Evolutionary conservation across 2,329 filamentous ascomycete genomes (phyloP).

Genomic region (Fusarium buxicola): DNA sequence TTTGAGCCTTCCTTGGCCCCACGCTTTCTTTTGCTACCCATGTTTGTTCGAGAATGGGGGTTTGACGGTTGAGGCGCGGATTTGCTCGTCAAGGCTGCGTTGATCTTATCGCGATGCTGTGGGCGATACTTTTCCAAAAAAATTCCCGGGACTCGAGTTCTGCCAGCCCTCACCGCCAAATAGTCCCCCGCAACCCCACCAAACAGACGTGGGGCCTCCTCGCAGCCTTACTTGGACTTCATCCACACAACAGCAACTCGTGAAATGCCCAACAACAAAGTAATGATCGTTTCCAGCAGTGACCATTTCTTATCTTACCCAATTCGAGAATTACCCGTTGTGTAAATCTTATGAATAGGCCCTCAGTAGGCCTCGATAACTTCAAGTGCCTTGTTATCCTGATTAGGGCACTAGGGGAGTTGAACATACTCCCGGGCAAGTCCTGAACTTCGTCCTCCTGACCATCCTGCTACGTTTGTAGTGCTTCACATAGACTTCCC

Average conservation of each 20-base stretch:
- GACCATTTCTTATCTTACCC: too few species aligned
- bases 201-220: conserved; percentile 6
- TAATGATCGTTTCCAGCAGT: too few species aligned
- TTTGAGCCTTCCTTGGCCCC: conserved; percentile 49
- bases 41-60: conserved; percentile 29
- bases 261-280: too few species aligned
- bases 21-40: conserved; percentile 53
- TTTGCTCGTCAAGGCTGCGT: conserved; percentile 5
- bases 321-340: too few species aligned
- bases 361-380: too few species aligned
- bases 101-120: conserved; percentile 26
- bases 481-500: too few species aligned
- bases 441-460: too few species aligned
- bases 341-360: too few species aligned
- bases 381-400: too few species aligned
- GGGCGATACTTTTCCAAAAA: conserved; percentile 31
- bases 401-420: too few species aligned
- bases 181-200: conserved; percentile 36
- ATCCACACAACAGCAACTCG: neutral
- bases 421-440: too few species aligned
- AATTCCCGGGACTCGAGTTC: conserved; percentile 30
- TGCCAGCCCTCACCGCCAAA: conserved; percentile 41
- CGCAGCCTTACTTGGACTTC: neutral
- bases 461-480: too few species aligned
- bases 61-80: conserved; percentile 7